phyloP scores from a whole-genome alignment of 371 early-diverging fungal species.

The Zychaea mexicana region DNA sequence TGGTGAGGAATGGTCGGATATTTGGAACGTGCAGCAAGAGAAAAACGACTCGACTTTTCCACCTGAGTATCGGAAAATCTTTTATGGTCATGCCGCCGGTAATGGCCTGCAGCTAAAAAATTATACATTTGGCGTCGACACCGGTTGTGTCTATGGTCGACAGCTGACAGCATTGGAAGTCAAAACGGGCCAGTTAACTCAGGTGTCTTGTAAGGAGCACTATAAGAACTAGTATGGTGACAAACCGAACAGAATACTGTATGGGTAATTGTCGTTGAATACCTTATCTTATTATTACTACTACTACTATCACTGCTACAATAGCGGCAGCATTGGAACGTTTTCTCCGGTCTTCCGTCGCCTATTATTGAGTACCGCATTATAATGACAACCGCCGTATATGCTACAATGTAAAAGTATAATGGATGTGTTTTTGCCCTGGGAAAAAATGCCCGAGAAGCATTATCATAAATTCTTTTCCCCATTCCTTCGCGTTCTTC shows the following conservation, averaged over 20 bases:
- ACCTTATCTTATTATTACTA: too few species aligned
- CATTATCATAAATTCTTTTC: neutral
- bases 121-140: conserved; percentile 67
- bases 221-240: neutral
- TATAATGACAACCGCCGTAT: too few species aligned
- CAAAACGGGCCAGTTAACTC: conserved; percentile 27
- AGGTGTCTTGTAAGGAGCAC: conserved; percentile 30
- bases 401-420: too few species aligned
- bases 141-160: conserved; percentile 71
- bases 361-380: too few species aligned
- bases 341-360: too few species aligned
- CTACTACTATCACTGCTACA: too few species aligned
- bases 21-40: conserved; percentile 41
- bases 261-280: too few species aligned
- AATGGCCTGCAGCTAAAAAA: conserved; percentile 57
- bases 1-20: conserved; percentile 34
- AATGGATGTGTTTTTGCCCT: neutral
- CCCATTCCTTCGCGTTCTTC: neutral
- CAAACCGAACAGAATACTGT: neutral
- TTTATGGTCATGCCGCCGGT: conserved; percentile 75
- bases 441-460: conserved; percentile 2
- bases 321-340: too few species aligned
- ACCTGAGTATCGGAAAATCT: conserved; percentile 30
- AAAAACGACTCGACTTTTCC: neutral
- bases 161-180: conserved; percentile 60